phyloP scores from a whole-genome alignment of 495 filamentous ascomycete species.

The Haplographium delicatum region DNA sequence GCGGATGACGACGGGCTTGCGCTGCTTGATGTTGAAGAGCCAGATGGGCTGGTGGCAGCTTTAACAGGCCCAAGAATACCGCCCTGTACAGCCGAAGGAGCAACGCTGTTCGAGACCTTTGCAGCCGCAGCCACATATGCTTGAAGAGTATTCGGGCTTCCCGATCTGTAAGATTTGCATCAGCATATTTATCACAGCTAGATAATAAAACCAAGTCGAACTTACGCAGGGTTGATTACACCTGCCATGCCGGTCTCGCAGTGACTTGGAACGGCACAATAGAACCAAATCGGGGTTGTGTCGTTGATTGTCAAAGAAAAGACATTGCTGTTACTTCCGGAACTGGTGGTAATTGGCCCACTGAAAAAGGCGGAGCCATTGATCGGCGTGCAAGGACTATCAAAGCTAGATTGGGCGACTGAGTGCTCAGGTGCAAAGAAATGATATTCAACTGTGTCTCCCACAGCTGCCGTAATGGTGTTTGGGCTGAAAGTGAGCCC shows the following conservation, averaged over 20 bases:
- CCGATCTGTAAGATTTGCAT: constrained; percentile 16
- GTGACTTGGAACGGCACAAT: constrained; percentile 45
- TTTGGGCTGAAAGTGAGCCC: constrained; percentile 46
- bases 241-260: constrained; percentile 50
- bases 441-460: constrained; percentile 52
- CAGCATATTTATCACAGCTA: background rate
- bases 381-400: constrained; percentile 50
- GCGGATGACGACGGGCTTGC: background rate
- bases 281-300: constrained; percentile 56
- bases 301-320: constrained; percentile 54
- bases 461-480: constrained; percentile 43
- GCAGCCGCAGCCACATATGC: constrained; percentile 29
- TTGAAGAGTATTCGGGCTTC: constrained; percentile 28
- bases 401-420: constrained; percentile 53
- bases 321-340: constrained; percentile 30
- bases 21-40: background rate
- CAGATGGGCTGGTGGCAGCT: background rate
- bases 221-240: constrained; percentile 38
- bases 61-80: background rate
- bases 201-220: constrained; percentile 22
- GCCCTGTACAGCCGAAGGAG: constrained; percentile 18
- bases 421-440: constrained; percentile 62
- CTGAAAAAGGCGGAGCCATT: constrained; percentile 37
- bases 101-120: constrained; percentile 15
- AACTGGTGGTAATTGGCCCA: constrained; percentile 41